Base-by-base conservation (phyloP, 345 rosid genomes). In the Microthlaspi erraticum region DNA sequence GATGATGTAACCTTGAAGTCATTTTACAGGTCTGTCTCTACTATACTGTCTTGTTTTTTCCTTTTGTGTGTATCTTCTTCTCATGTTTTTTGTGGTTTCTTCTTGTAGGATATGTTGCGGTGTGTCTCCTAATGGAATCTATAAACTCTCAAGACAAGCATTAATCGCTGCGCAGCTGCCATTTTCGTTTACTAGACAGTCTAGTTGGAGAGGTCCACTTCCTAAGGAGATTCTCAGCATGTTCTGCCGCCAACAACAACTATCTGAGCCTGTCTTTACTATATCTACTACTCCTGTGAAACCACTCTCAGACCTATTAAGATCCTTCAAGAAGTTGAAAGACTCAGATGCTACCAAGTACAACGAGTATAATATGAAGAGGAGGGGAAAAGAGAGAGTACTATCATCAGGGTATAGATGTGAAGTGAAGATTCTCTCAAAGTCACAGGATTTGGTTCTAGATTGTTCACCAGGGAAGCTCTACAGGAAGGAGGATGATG, bases 141-240 rank as follows among this genome's bases (percentile, higher is more conserved):
- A 93, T 73, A 93, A 90, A 81, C 45, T 90, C 75, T 85, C 92
- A 14, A 74, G 93, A 76, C 86, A 83, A 56, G 90, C 95, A 51
- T 52, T 88, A 52, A 79, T 90, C 62, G 70, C 81, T 3, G 85
- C 95, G 26, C 88, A 87, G 76, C 77, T 90, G 80, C 97, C 98
- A 43, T 8, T 52, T 16, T 64, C 77, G 23, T 93, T 79, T 69
- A 90, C 93, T 12, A 80, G 87, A 39, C 87, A 77, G 72, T 62
- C 87, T 72, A 85, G 84, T 55, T 93, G 98, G 98, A 87, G 84
- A 68, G 97, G 95, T 67, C 80, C 84, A 63, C 78, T 76, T 38
- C 98, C 98, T 7, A 85, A 82, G 81, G 98, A 93, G 73, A 80
- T 88, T 42, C 81, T 90, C 31, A 53, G 79, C 71, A 43, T 83